These are phyloP conservation scores for Yamadazyma sp. DNA, from an alignment of 805 yeast genomes.

Conservation along the genomic window DNA sequence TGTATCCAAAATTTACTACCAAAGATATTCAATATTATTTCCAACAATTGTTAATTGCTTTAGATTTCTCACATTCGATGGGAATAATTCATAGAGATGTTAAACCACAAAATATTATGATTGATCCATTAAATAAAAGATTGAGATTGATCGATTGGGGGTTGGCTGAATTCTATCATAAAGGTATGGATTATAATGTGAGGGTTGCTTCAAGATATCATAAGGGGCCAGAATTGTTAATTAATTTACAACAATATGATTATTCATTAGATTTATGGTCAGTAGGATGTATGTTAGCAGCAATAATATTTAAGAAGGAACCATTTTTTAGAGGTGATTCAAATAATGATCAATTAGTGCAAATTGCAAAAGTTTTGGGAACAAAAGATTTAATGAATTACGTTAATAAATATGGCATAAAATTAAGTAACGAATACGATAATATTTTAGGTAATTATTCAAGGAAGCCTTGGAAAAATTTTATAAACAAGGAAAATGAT, in stretches of 20 bases:
- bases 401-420: slow-evolving; percentile 64
- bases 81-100: slow-evolving; percentile 96
- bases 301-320: slow-evolving; percentile 82
- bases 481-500: slow-evolving; percentile 53
- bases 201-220: slow-evolving; percentile 89
- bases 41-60: slow-evolving; percentile 74
- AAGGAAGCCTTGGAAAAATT: slow-evolving; percentile 64
- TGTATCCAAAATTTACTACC: slow-evolving; percentile 77
- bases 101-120: slow-evolving; percentile 92
- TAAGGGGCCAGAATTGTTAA: slow-evolving; percentile 88
- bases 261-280: slow-evolving; percentile 91
- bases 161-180: slow-evolving; percentile 87
- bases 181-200: slow-evolving; percentile 84
- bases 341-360: slow-evolving; percentile 89
- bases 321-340: slow-evolving; percentile 92
- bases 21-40: slow-evolving; percentile 79
- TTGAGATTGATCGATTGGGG: slow-evolving; percentile 93
- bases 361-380: slow-evolving; percentile 84
- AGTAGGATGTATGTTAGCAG: slow-evolving; percentile 86
- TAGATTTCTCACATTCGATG: slow-evolving; percentile 87
- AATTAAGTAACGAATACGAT: slow-evolving; percentile 75
- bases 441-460: slow-evolving; percentile 60
- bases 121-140: slow-evolving; percentile 64
- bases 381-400: slow-evolving; percentile 70
- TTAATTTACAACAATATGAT: slow-evolving; percentile 80